Percentiles rank a stretch among this genome's conserved stretches.
phyloP scores from a whole-genome alignment of 805 yeast species.

The Candida patagonica region DNA sequence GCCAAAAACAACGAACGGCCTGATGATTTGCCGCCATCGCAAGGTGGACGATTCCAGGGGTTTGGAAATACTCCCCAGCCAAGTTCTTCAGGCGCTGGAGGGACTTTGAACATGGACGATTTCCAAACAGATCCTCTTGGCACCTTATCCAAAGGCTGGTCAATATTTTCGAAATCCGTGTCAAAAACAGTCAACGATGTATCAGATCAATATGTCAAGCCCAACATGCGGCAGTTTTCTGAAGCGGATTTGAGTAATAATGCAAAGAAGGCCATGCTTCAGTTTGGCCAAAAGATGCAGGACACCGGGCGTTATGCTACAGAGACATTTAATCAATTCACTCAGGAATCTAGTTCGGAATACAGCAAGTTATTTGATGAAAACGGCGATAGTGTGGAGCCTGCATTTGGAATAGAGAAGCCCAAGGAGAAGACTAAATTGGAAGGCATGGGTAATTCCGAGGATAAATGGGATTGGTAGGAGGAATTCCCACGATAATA shows the following conservation, averaged over 20 bases:
- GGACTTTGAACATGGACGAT: conserved; percentile 19
- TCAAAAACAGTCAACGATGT: conserved; percentile 78
- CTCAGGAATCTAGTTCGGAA: conserved; percentile 30
- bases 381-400: conserved; percentile 31
- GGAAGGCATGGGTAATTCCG: conserved; percentile 31
- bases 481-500: no score
- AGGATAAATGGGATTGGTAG: conserved; percentile 25
- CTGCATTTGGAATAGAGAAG: conserved; percentile 58
- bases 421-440: conserved; percentile 53
- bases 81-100: conserved; percentile 14
- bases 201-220: conserved; percentile 80
- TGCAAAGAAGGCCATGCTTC: conserved; percentile 89
- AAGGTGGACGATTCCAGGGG: conserved; percentile 89
- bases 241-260: conserved; percentile 73
- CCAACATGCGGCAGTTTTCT: conserved; percentile 73
- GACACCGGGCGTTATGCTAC: conserved; percentile 75
- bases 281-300: conserved; percentile 89
- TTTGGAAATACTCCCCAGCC: conserved; percentile 60
- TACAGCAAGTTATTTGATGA: conserved; percentile 41
- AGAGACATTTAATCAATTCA: conserved; percentile 53
- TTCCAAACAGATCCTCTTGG: conserved; percentile 72
- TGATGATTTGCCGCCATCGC: conserved; percentile 75
- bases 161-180: conserved; percentile 78
- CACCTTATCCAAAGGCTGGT: conserved; percentile 91
- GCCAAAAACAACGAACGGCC: conserved; percentile 63